Percentiles rank a stretch among this genome's conserved stretches.
phyloP scores from a whole-genome alignment of 2,329 filamentous ascomycete species.

The Plenodomus biglobosus region DNA sequence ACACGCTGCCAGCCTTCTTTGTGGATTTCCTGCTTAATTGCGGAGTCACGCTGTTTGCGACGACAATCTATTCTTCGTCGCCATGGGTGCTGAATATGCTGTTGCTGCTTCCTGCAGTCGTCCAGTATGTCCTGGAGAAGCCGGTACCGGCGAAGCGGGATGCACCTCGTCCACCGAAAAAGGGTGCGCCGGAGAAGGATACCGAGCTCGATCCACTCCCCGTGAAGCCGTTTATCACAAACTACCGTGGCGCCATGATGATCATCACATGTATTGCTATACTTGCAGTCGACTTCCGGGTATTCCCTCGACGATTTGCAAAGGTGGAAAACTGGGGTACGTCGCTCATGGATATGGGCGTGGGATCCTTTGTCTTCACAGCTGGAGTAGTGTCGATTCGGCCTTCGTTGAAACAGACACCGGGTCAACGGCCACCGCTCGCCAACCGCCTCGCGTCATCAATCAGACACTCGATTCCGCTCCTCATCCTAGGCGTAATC shows the following conservation, averaged over 20 bases:
- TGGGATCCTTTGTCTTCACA: constrained; percentile 96
- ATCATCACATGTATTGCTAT: constrained; percentile 87
- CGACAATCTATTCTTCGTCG: constrained; percentile 77
- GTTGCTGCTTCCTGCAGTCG: constrained; percentile 68
- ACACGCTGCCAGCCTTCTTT: constrained; percentile 66
- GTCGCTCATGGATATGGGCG: constrained; percentile 97
- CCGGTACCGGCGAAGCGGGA: constrained; percentile 17
- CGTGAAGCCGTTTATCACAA: constrained; percentile 87
- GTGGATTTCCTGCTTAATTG: constrained; percentile 90
- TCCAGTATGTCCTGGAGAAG: constrained; percentile 57
- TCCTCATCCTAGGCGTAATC: constrained; percentile 76
- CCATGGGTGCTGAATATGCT: constrained; percentile 75
- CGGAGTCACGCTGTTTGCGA: constrained; percentile 76
- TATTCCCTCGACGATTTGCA: constrained; percentile 92
- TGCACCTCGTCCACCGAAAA: constrained; percentile 24
- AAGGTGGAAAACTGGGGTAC: constrained; percentile 99
- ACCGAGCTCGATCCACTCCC: constrained; percentile 60
- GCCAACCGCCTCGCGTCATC: constrained; percentile 64
- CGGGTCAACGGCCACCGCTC: constrained; percentile 54
- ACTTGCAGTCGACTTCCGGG: constrained; percentile 90
- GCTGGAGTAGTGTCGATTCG: constrained; percentile 88
- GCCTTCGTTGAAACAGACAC: constrained; percentile 70
- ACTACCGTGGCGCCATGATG: constrained; percentile 90
- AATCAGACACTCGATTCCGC: constrained; percentile 77
- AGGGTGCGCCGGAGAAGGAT: constrained; percentile 18